phyloP scores from a whole-genome alignment of 352 stramenopile species.

The Phytophthora constricta region DNA sequence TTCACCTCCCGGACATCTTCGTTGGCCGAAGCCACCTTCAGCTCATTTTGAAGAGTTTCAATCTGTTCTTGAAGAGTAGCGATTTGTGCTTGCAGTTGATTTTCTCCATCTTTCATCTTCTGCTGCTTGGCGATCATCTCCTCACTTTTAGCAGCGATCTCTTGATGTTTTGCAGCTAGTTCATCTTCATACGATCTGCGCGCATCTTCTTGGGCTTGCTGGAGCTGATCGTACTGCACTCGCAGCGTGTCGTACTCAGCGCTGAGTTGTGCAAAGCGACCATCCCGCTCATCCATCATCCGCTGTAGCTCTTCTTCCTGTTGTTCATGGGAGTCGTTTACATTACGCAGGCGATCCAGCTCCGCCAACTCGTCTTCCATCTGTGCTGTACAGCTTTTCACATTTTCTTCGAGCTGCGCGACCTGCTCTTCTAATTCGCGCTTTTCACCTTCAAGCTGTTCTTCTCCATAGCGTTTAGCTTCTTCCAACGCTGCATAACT shows the following conservation, averaged over 20 bases:
- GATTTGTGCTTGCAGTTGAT: not conserved
- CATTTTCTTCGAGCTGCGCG: constrained; percentile 50
- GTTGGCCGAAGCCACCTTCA: constrained; percentile 31
- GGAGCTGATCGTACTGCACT: constrained; percentile 40
- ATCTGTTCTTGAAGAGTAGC: constrained; percentile 33
- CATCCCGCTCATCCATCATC: constrained; percentile 62
- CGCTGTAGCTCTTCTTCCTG: constrained; percentile 53
- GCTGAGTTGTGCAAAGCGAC: constrained; percentile 62
- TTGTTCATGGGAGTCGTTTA: constrained; percentile 38
- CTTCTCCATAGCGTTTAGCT: constrained; percentile 54
- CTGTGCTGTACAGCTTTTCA: constrained; percentile 58
- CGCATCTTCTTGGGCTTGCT: constrained; percentile 27
- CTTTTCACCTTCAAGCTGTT: constrained; percentile 52
- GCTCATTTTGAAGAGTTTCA: constrained; percentile 21
- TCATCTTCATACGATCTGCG: constrained; percentile 28
- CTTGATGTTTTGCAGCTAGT: constrained; percentile 30
- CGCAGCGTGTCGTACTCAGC: constrained; percentile 59
- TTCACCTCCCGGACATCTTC: constrained; percentile 46
- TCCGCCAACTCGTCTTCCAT: constrained; percentile 57
- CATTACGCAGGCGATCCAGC: constrained; percentile 55
- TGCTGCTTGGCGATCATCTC: constrained; percentile 8
- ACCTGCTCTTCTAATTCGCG: constrained; percentile 63
- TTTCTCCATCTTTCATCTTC: constrained; percentile 26
- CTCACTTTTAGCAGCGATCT: constrained; percentile 21
- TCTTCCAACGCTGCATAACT: constrained; percentile 68